These are phyloP conservation scores for Clarireedia homoeocarpa DNA, from an alignment of 2,329 filamentous ascomycete genomes.

Conservation along the genomic window DNA sequence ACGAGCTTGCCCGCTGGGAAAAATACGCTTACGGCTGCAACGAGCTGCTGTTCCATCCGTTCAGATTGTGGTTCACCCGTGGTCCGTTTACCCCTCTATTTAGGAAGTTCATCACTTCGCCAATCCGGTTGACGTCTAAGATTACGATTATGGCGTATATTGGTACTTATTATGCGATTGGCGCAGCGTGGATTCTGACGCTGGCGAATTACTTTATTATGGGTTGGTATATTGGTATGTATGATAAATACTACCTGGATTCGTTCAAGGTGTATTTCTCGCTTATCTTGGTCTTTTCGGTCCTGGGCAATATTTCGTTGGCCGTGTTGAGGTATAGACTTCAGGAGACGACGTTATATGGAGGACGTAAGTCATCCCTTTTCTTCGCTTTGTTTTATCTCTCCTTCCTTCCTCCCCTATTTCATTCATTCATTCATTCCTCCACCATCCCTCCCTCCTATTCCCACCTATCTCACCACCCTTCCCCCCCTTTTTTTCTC, in stretches of 20 bases:
- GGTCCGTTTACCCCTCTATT: constrained; percentile 77
- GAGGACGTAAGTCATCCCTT: neutral
- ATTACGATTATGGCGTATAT: constrained; percentile 71
- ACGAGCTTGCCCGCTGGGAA: constrained; percentile 78
- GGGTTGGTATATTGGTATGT: constrained; percentile 68
- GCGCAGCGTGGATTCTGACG: constrained; percentile 67
- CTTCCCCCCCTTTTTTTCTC: too few species aligned
- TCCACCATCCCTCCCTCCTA: too few species aligned
- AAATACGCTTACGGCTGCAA: constrained; percentile 83
- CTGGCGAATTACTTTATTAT: constrained; percentile 67
- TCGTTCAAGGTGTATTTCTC: constrained; percentile 76
- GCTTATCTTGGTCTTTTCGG: constrained; percentile 71
- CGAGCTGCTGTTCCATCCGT: constrained; percentile 72
- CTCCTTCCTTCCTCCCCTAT: too few species aligned
- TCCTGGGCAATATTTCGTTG: constrained; percentile 63
- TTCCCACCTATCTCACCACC: neutral
- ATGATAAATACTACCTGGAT: constrained; percentile 75
- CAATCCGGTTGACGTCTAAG: constrained; percentile 68
- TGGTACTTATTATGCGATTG: constrained; percentile 74
- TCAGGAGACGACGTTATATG: constrained; percentile 49
- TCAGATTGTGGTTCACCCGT: constrained; percentile 62
- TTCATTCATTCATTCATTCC: too few species aligned
- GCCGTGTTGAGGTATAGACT: constrained; percentile 67
- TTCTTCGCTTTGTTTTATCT: too few species aligned
- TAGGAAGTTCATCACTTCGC: constrained; percentile 62